Conservation (phyloP, 805 yeast genomes). For the Hanseniaspora clermontiae region DNA sequence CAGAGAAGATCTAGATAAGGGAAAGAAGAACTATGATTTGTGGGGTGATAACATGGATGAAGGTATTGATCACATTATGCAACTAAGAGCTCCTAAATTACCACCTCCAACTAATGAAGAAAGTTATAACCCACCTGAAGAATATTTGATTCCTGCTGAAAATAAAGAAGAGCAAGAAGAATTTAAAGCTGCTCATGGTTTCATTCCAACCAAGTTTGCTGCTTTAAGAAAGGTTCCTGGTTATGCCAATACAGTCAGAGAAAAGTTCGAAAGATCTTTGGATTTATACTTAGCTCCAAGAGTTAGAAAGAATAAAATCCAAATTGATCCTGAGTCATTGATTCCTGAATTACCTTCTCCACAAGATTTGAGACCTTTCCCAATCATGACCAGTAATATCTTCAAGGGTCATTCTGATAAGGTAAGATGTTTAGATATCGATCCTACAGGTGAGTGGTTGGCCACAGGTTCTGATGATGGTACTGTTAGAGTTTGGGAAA, state of each 20-base stretch:
- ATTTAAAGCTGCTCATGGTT: constrained; percentile 60
- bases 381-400: constrained; percentile 72
- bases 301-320: constrained; percentile 76
- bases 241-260: constrained; percentile 71
- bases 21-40: constrained; percentile 53
- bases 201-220: constrained; percentile 66
- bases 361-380: constrained; percentile 92
- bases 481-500: constrained; percentile 91
- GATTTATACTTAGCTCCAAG: constrained; percentile 94
- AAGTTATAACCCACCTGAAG: constrained; percentile 95
- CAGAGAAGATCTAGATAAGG: constrained; percentile 40
- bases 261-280: constrained; percentile 83
- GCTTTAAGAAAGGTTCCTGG: constrained; percentile 90
- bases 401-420: constrained; percentile 75
- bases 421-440: constrained; percentile 70
- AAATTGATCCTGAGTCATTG: constrained; percentile 90
- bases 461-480: constrained; percentile 99
- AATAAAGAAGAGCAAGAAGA: constrained; percentile 62
- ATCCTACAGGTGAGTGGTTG: constrained; percentile 84
- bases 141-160: constrained; percentile 69
- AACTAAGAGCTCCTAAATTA: constrained; percentile 83
- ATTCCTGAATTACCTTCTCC: constrained; percentile 96
- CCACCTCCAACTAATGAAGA: constrained; percentile 96
- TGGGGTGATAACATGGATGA: constrained; percentile 63
- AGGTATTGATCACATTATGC: constrained; percentile 66